phyloP scores from a whole-genome alignment of 2,329 filamentous ascomycete genomes.

The Periconia sp. region DNA sequence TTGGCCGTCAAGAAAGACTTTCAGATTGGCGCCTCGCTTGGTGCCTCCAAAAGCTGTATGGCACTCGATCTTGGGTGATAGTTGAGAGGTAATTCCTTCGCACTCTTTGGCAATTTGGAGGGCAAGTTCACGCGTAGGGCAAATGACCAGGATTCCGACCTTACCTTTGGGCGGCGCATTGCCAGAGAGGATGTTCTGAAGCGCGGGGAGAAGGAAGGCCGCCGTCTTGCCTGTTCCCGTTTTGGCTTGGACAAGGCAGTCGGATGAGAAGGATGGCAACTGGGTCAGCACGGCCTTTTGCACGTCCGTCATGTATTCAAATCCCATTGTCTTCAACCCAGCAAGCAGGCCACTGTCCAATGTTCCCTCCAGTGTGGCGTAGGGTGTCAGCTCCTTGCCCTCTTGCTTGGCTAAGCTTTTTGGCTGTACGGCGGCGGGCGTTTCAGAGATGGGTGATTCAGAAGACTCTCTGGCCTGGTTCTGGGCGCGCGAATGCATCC shows the following conservation, averaged over 20 bases:
- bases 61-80: conserved; percentile 44
- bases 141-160: conserved; percentile 51
- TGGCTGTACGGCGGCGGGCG: conserved; percentile 18
- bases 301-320: conserved; percentile 53
- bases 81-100: conserved; percentile 45
- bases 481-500: conserved; percentile 27
- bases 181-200: conserved; percentile 48
- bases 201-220: conserved; percentile 51
- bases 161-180: conserved; percentile 38
- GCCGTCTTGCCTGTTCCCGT: conserved; percentile 56
- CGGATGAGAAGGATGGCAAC: conserved; percentile 51
- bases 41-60: conserved; percentile 50
- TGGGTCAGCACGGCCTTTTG: conserved; percentile 57
- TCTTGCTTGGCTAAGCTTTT: conserved; percentile 27
- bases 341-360: conserved; percentile 32
- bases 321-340: conserved; percentile 40
- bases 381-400: conserved; percentile 25
- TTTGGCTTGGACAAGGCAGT: conserved; percentile 58
- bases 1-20: conserved; percentile 37
- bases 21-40: conserved; percentile 33
- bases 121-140: conserved; percentile 53
- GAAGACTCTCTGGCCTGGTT: conserved; percentile 9
- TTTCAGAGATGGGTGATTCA: conserved; percentile 1
- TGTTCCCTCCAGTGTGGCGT: conserved; percentile 26
- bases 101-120: conserved; percentile 54